A percentile compares a stretch with the other conserved stretches of the same genome.
These are phyloP conservation scores for Pouteria glomerata DNA, from an alignment of 148 eudicot genomes.

Conservation along the genomic window DNA sequence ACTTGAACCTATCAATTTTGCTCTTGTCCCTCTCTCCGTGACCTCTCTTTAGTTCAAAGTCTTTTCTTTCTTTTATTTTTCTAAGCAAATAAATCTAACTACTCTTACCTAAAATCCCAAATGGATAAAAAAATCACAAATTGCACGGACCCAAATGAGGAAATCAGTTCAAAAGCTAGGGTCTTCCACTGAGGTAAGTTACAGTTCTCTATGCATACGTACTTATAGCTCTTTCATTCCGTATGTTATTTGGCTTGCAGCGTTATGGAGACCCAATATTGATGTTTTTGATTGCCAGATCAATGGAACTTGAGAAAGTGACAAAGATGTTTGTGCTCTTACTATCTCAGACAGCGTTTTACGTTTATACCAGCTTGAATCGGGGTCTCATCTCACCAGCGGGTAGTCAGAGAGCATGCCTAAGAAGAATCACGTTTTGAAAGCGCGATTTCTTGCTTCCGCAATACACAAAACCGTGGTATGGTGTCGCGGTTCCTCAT, in stretches of 20 bases:
- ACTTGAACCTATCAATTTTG: background rate
- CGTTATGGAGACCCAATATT: slow-evolving; percentile 33
- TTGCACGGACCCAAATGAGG: slow-evolving; percentile 29
- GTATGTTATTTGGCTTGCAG: slow-evolving; percentile 15
- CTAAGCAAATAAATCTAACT: background rate
- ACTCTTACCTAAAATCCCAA: background rate
- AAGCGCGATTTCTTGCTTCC: too few species aligned
- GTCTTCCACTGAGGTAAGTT: slow-evolving; percentile 27
- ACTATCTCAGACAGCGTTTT: too few species aligned
- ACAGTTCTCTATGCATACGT: background rate
- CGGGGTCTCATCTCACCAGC: too few species aligned
- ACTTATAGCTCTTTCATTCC: background rate
- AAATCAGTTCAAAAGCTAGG: slow-evolving; percentile 32
- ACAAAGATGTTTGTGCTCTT: slow-evolving; percentile 60
- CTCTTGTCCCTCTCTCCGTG: background rate
- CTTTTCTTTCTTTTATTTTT: too few species aligned
- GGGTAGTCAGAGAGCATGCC: too few species aligned
- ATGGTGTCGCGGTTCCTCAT: too few species aligned
- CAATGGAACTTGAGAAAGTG: slow-evolving; percentile 46
- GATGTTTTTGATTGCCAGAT: slow-evolving; percentile 53
- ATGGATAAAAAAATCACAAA: slow-evolving; percentile 24
- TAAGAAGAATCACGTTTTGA: too few species aligned
- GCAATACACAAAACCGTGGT: too few species aligned
- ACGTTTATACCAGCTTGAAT: too few species aligned
- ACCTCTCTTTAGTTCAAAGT: background rate